Conservation (phyloP, 768 basidiomycete genomes). For the Suillus subluteus region DNA sequence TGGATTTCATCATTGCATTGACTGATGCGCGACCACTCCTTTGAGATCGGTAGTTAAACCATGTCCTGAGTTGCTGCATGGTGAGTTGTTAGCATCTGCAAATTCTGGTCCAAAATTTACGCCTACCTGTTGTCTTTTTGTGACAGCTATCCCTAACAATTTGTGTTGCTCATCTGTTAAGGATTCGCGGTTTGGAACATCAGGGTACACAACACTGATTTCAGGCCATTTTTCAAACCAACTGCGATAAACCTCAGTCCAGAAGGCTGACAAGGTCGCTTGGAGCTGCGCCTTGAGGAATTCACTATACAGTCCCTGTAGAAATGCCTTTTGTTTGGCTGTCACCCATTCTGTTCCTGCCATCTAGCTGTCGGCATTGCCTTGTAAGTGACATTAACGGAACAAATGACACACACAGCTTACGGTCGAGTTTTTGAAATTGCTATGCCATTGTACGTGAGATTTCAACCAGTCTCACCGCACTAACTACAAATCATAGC, state of each 20-base stretch:
- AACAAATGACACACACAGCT: neutral
- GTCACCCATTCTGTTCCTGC: neutral
- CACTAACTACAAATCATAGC: neutral
- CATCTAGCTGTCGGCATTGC: neutral
- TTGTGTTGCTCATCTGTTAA: neutral
- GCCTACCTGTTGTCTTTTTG: neutral
- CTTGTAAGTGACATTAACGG: neutral
- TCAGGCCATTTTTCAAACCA: neutral
- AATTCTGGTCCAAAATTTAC: neutral
- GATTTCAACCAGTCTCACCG: neutral
- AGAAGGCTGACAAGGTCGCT: neutral
- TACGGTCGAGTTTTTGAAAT: neutral
- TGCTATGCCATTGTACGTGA: neutral
- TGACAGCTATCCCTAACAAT: neutral
- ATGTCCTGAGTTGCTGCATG: neutral
- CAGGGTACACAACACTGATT: neutral
- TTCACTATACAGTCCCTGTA: neutral
- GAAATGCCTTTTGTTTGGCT: neutral
- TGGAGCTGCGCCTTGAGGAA: neutral
- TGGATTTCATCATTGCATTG: neutral
- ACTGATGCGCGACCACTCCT: neutral
- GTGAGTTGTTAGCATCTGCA: neutral
- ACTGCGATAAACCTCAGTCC: neutral
- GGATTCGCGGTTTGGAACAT: neutral
- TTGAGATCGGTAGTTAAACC: neutral